Base-by-base conservation (phyloP, 805 yeast species). In the Metschnikowia borealis region DNA sequence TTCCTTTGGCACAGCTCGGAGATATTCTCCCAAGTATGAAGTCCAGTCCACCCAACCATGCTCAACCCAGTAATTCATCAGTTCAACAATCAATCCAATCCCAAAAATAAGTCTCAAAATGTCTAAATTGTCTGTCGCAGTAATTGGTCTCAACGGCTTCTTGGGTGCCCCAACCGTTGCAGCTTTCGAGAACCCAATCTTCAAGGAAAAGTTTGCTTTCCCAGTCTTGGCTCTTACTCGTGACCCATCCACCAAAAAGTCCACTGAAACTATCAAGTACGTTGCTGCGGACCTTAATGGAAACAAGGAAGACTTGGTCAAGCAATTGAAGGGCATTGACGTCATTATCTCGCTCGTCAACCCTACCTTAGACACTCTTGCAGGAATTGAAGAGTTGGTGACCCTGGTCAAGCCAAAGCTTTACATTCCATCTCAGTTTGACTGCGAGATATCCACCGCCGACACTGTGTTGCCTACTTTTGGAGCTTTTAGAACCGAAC, bases 401-500 rank as follows among this genome's bases (percentile, higher is more conserved):
- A 60, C 62, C 6, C 64, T 59, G 26, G 71, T 68, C 47, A 74
- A 75, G 29, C 29, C 29, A 26, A 26, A 26, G 11, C 29, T 26
- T 8, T 26, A 26, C 11, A 26, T 26, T 26, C 85, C 85, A 33
- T 76, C 84, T 2, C 85, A 82, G 57, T 83, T 78, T 57, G 89
- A 87, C 38, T 57, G 69, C 20, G 81, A 80, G 46, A 44, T 73
- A n/a, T 60, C 54, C 2, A 65, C 59, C 5, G 61, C 62, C 15
- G 56, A 57, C 3, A 50, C 55, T 18, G 38, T 47, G 23, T 62
- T 71, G 20, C 76, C 80, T 6, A 70, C 67, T 0, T 66, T 77
- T 48, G 56, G 64, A 29, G 58, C 43, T 1, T 10, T 50, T 17
- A 79, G 78, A 61, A 39, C 60, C 1, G 58, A 49, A 1, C 80